Evolutionary conservation across 305 asterid species (phyloP).

Genomic region (Fraxinus paxiana): DNA sequence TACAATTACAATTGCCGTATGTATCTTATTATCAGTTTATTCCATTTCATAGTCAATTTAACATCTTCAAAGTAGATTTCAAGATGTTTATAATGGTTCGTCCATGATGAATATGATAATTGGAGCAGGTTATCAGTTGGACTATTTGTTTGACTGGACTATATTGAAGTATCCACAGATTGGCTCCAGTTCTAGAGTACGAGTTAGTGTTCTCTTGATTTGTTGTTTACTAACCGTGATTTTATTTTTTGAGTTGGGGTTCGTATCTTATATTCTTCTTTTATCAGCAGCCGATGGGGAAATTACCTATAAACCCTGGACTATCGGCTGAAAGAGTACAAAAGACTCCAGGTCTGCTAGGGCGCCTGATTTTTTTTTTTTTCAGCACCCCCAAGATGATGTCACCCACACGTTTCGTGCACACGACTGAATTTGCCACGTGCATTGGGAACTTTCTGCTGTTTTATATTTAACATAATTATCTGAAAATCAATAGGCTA

Average conservation of each 20-base stretch:
- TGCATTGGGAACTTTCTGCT: background rate
- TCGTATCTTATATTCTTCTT: constrained; percentile 15
- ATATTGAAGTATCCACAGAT: constrained; percentile 63
- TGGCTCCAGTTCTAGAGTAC: constrained; percentile 61
- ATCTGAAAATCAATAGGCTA: background rate
- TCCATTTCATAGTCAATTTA: background rate
- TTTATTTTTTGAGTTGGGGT: background rate
- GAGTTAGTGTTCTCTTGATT: constrained; percentile 34
- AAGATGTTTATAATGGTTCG: background rate
- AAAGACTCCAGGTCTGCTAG: constrained; percentile 53
- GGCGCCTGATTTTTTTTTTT: constrained; percentile 8
- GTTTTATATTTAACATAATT: background rate
- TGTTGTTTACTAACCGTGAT: background rate
- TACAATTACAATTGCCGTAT: background rate
- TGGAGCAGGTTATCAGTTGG: constrained; percentile 70
- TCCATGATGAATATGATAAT: background rate
- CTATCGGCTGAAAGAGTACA: constrained; percentile 52
- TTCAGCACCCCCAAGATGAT: background rate
- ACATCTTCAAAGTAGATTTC: constrained; percentile 2
- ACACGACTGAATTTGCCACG: background rate
- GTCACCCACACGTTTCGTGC: background rate
- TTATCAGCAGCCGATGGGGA: constrained; percentile 50
- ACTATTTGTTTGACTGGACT: constrained; percentile 85
- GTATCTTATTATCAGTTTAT: background rate
- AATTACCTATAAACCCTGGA: constrained; percentile 50